phyloP scores from a whole-genome alignment of 2,329 filamentous ascomycete species.

The Magnaporthales sp. region DNA sequence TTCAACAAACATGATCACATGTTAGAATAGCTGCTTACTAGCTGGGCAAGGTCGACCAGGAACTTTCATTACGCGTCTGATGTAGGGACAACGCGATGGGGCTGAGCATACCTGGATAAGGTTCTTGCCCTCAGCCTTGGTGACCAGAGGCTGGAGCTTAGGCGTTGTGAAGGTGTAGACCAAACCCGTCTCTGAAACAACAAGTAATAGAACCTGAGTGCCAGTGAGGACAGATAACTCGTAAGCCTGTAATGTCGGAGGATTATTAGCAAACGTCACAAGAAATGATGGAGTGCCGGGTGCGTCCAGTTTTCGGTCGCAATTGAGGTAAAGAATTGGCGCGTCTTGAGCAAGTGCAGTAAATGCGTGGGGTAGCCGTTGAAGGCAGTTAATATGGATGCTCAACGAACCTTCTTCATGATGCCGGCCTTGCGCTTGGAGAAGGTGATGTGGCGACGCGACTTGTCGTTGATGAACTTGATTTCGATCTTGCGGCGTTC shows the following conservation, averaged over 20 bases:
- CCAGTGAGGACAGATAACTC: slow-evolving; percentile 95
- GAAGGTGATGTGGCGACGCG: slow-evolving; percentile 97
- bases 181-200: slow-evolving; percentile 93
- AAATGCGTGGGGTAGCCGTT: not conserved
- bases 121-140: slow-evolving; percentile 98
- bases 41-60: not conserved
- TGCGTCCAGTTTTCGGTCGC: not conserved
- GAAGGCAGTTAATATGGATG: slow-evolving; percentile 1
- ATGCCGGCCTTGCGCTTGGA: slow-evolving; percentile 99
- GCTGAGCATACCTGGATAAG: slow-evolving; percentile 76
- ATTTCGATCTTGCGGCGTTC: slow-evolving; percentile 99
- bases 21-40: not conserved
- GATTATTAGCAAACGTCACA: slow-evolving; percentile 7
- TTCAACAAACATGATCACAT: not conserved
- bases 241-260: slow-evolving; percentile 55
- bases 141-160: slow-evolving; percentile 95
- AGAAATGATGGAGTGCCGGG: not conserved
- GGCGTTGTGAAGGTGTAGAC: slow-evolving; percentile 98
- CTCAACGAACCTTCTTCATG: slow-evolving; percentile 90
- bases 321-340: not conserved
- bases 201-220: slow-evolving; percentile 91
- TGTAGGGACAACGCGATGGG: slow-evolving; percentile 22
- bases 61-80: not conserved
- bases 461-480: slow-evolving; percentile 99
- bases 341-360: not conserved